Evolutionary conservation across 2,329 filamentous ascomycete genomes (phyloP), one percentile per base, ranked within the genome.

Genomic region (Arthrobotrys musiformis): DNA sequence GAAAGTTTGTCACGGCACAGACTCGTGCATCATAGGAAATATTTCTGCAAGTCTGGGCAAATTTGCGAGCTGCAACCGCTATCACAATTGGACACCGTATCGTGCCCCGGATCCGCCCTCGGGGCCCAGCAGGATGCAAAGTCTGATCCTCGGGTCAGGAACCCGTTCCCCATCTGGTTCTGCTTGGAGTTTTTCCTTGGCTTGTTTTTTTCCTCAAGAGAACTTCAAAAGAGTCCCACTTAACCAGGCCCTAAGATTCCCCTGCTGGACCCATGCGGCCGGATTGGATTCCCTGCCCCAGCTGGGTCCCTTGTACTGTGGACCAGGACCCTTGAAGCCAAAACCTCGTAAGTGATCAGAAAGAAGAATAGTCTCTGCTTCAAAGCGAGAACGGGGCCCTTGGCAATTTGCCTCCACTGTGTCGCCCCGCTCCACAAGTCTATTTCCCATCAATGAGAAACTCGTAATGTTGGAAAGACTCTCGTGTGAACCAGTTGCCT

Each of bases 371-470:
- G 70, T 48, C 37, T 61, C 50, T 75, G 70, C 62, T 75, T 75
- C 70, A 68, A 54, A 63, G 62, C 54, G 70, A 68, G 60, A 66
- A 28, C 33, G 4, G 61, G 35, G 17, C 28, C 42, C 72, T 76
- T 76, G 72, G 72, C 72, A 58, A 52, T 64, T 68, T 70, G 64
- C 58, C 64, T 69, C 30, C 58, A 61, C 56, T 54, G 26, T 61
- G 40, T 42, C 44, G 30, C 70, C 42, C 52, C 22, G 54, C 69
- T 67, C 54, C 69, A 64, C 68, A 66, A 26, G 64, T 28, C 26
- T 76, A 70, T 76, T 76, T 76, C 72, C 70, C 72, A 69, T 76
- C 72, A 76, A 76, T 76, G 35, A 64, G 66, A 70, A 63, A 61
- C 64, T 64, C 42, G 52, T 44, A 63, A 63, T 58, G 56, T 58